Base-by-base conservation (phyloP, 108 stramenopile species). In the Conticribra weissflogii region DNA sequence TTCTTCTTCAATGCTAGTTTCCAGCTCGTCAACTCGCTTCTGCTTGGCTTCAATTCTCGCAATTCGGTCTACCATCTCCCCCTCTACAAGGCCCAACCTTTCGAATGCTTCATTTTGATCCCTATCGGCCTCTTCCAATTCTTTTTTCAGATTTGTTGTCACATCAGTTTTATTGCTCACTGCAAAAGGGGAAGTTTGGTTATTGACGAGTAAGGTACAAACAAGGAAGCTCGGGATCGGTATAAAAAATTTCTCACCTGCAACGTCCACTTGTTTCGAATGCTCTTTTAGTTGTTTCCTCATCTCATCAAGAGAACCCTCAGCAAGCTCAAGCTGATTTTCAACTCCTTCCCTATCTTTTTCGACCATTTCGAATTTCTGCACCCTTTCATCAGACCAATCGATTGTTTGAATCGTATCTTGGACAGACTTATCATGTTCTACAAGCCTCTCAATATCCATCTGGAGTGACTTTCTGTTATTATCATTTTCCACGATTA, bases 51-150 rank as follows among this genome's bases (percentile, higher is more conserved):
- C 88, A 50, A 94, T 77, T 1, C 81, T 61, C 31, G 89, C 76
- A 79, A 87, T 87, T 21, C 87, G 90, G 32, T 94, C 93, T 0
- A 87, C 74, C 19, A 87, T 78, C 66, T 91, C 87, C 57, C 86
- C 82, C 60, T 96, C 96, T 3, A 93, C 91, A 17, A 61, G 30
- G 19, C 91, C 59, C 33, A 96, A 68, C 47, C 82, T 57, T 12
- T 88, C 71, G 22, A 66, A 54, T 18, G 84, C 74, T 4, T 55
- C 56, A 17, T 83, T 75, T 44, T 86, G 46, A 47, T 87, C 72
- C 14, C 63, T 72, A 22, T 80, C 52, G 21, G 75, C 59, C 12
- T 53, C 48, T n/a, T 79, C 63, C 16, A 90, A 49, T 16, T 81
- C 51, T 23, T 72, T 56, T 14, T 33, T 48, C 19, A 78, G 75